A percentile compares a stretch with the other conserved stretches of the same genome.
These are phyloP conservation scores for Acorus gramineus DNA, from an alignment of 106 monocot species.

Conservation along the genomic window DNA sequence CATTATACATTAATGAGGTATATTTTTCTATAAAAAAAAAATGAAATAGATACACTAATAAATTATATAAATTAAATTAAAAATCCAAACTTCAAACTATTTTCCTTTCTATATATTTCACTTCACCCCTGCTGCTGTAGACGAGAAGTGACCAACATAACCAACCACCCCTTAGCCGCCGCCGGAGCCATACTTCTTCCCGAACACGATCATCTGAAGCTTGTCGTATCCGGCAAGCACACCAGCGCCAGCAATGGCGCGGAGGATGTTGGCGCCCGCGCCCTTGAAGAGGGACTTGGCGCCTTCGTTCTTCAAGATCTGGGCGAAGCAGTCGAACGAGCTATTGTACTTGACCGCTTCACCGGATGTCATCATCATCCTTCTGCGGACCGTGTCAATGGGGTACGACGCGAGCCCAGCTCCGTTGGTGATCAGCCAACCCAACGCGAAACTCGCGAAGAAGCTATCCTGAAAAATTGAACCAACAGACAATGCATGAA, in stretches of 20 bases:
- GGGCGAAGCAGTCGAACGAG: constrained; percentile 17
- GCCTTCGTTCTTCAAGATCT: constrained; percentile 34
- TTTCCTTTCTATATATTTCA: no score
- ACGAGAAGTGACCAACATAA: no score
- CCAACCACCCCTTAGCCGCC: constrained; percentile 6
- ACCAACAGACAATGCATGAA: no score
- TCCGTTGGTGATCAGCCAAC: constrained; percentile 21
- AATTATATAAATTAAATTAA: no score
- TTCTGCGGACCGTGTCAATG: constrained; percentile 20
- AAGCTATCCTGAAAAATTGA: constrained; percentile 33
- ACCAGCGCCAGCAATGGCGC: constrained; percentile 30
- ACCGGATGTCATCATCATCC: constrained; percentile 25
- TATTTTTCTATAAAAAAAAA: no score
- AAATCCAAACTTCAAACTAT: no score
- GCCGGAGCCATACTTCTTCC: constrained; percentile 32
- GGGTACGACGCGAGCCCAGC: constrained; percentile 15
- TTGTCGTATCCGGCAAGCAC: constrained; percentile 31
- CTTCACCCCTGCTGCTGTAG: no score
- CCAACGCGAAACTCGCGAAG: constrained; percentile 22
- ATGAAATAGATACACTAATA: no score
- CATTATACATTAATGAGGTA: no score
- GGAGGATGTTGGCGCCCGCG: constrained; percentile 25
- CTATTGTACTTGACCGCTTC: constrained; percentile 23
- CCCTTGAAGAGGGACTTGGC: constrained; percentile 23
- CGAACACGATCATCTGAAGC: constrained; percentile 28